Base-by-base conservation (phyloP, 345 rosid species). In the Cardiospermum halicacabum region DNA sequence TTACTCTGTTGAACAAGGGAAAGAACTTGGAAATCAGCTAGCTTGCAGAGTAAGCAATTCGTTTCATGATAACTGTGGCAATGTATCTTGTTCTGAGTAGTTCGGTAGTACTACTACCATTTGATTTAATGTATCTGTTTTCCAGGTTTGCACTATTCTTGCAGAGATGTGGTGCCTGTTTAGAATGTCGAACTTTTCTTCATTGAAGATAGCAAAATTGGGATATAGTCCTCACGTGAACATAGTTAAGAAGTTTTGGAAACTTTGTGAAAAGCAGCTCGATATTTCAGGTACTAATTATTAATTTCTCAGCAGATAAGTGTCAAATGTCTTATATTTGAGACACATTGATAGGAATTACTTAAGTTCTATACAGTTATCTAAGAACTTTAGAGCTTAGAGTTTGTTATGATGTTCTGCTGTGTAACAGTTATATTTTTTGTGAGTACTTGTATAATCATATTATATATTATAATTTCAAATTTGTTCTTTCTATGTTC, bases 111-210 rank as follows among this genome's bases (percentile, higher is more conserved):
- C n/a, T 34, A 5, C 13, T 24, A 12, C 26, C 10, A 25, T 67
- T 71, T 70, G 43, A 50, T 74, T 55, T 75, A 40, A 80, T 68
- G 60, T 59, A 47, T 47, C 51, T 57, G 53, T 56, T 19, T 51
- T 83, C 58, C 80, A 94, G 99, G 80, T 87, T 16, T 94, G 96
- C 72, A 74, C 81, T 54, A 68, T 89, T 66, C 86, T 89, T 68
- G 89, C 87, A 49, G 99, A 94, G 67, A 75, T 72, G 27, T 94
- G 97, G 95, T 80, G 85, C 75, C 73, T 91, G 69, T 89, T 91
- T 74, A 85, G 84, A 73, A 78, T 78, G 80, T 67, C 71, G 45
- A 81, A 57, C 61, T 91, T 82, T 80, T 82, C 77, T 63, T 84
- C 87, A 10, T 83, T 91, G 61, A 87, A 83, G 73, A 83, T 94